These are phyloP conservation scores for Thinopyrum obtusiflorum DNA, from an alignment of 202 grass and related monocot species.

Conservation along the genomic window DNA sequence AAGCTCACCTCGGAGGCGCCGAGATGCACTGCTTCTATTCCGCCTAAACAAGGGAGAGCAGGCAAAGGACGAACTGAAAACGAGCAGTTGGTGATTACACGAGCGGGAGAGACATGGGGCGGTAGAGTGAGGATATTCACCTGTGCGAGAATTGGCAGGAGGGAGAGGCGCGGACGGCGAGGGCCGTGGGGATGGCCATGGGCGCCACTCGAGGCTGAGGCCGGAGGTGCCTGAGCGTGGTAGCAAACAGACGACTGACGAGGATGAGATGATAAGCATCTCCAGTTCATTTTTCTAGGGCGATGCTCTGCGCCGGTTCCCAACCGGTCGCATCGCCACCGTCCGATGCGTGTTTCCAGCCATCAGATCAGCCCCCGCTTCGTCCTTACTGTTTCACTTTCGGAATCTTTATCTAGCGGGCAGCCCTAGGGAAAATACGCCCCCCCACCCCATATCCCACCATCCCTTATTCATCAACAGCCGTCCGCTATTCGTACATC, in stretches of 20 bases:
- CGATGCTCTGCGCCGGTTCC: too few relatives aligned
- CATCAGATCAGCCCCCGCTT: too few relatives aligned
- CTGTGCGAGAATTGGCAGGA: constrained; percentile 6
- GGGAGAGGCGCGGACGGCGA: constrained; percentile 35
- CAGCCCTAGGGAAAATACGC: too few relatives aligned
- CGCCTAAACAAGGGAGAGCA: constrained; percentile 19
- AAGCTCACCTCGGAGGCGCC: constrained; percentile 35
- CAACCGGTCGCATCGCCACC: too few relatives aligned
- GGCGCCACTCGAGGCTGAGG: constrained; percentile 34
- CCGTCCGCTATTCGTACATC: too few relatives aligned
- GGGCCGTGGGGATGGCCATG: constrained; percentile 49
- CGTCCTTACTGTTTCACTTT: too few relatives aligned
- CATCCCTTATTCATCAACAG: too few relatives aligned
- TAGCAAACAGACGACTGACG: not conserved
- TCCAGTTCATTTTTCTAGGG: not conserved
- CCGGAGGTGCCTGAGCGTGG: not conserved
- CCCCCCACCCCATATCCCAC: too few relatives aligned
- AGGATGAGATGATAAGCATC: not conserved
- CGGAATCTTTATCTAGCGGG: too few relatives aligned
- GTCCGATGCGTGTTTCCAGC: too few relatives aligned
- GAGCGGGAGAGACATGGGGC: not conserved
- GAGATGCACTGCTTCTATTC: constrained; percentile 7
- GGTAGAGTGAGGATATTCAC: not conserved
- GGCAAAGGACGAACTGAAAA: not conserved
- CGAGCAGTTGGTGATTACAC: not conserved